Conservation (phyloP, 1,139 yeast genomes). For the Geotrichum siamense region DNA sequence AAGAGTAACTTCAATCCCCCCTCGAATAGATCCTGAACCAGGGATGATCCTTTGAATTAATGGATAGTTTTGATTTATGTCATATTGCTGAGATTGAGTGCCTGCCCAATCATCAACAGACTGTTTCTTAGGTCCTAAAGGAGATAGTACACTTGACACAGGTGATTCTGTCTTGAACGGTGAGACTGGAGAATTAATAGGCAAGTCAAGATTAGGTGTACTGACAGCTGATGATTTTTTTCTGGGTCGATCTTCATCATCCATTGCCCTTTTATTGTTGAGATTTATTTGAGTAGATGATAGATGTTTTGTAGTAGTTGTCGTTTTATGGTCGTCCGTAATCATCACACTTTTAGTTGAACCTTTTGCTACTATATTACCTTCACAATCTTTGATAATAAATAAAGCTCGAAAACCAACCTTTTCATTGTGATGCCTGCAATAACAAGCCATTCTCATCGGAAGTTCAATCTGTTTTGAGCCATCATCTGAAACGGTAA, state of each 20-base stretch:
- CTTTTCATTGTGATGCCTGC: conserved; percentile 82
- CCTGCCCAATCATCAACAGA: conserved; percentile 15
- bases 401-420: conserved; percentile 69
- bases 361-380: conserved; percentile 61
- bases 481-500: conserved; percentile 40
- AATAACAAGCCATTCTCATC: conserved; percentile 86
- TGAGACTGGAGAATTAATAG: conserved; percentile 5
- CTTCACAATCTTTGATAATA: conserved; percentile 52
- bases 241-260: background rate
- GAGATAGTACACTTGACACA: background rate
- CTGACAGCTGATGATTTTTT: conserved; percentile 2
- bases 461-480: conserved; percentile 47
- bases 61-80: conserved; percentile 39
- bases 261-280: conserved; percentile 1
- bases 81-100: conserved; percentile 9
- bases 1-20: conserved; percentile 86
- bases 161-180: conserved; percentile 4
- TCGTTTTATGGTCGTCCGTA: conserved; percentile 77
- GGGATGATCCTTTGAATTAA: conserved; percentile 79
- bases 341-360: conserved; percentile 73
- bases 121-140: conserved; percentile 4
- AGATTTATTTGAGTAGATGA: background rate
- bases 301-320: background rate
- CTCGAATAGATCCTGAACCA: conserved; percentile 85
- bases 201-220: conserved; percentile 6